phyloP scores from a whole-genome alignment of 2,329 filamentous ascomycete species.

The Phialophora expanda region DNA sequence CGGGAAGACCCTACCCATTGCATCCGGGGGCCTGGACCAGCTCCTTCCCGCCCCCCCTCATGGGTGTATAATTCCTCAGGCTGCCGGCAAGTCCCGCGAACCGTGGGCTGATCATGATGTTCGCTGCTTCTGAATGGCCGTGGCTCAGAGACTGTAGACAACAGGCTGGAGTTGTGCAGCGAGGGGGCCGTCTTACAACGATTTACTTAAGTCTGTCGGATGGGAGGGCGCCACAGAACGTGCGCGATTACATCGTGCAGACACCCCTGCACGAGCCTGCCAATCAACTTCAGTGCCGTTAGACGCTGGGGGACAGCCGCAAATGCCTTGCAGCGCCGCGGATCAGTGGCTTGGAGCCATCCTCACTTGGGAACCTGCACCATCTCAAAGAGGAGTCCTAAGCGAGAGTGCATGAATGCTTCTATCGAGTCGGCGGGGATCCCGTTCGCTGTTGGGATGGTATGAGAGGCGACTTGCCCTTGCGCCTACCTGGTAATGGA shows the following conservation, averaged over 20 bases:
- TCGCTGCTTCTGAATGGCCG: background rate
- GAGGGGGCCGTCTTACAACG: too few relatives aligned
- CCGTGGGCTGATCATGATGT: background rate
- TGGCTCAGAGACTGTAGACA: too few relatives aligned
- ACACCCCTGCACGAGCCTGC: background rate
- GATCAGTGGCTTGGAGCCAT: background rate
- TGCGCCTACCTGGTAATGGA: too few relatives aligned
- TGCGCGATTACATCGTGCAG: background rate
- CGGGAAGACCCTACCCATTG: background rate
- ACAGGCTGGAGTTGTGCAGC: too few relatives aligned
- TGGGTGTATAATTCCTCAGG: too few relatives aligned
- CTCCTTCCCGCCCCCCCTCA: too few relatives aligned
- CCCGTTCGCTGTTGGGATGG: background rate
- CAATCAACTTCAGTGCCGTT: background rate
- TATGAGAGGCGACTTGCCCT: background rate
- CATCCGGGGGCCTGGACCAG: too few relatives aligned
- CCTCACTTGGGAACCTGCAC: slow-evolving; percentile 12
- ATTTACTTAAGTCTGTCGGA: too few relatives aligned
- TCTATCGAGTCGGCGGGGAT: background rate
- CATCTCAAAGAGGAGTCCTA: slow-evolving; percentile 3
- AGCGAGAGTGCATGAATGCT: background rate
- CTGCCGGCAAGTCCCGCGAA: background rate
- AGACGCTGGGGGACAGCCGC: background rate
- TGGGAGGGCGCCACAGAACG: background rate
- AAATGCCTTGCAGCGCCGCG: slow-evolving; percentile 10